Evolutionary conservation across 768 basidiomycete species (phyloP).

Genomic region (Lyophyllum semitale): DNA sequence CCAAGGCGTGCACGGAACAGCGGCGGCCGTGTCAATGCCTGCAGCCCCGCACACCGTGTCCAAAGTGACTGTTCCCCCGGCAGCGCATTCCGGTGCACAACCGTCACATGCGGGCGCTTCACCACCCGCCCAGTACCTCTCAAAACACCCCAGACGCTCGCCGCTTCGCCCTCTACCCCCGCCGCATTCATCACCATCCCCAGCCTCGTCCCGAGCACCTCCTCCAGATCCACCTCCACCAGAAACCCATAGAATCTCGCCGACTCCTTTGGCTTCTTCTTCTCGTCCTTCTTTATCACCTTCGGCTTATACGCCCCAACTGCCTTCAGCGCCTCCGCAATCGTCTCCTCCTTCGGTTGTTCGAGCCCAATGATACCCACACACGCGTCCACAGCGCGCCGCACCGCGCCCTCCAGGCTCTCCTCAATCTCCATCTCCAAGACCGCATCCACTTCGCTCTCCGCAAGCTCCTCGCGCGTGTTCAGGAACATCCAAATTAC

Average conservation of each 20-base stretch:
- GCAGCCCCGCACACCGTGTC: constrained; percentile 51
- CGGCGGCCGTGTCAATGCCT: constrained; percentile 40
- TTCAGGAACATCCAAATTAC: constrained; percentile 83
- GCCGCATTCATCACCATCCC: constrained; percentile 18
- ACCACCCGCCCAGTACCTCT: constrained; percentile 48
- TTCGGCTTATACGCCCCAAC: constrained; percentile 41
- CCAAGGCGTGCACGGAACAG: constrained; percentile 64
- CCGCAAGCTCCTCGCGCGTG: constrained; percentile 58
- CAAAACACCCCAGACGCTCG: constrained; percentile 53
- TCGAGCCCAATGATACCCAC: constrained; percentile 55
- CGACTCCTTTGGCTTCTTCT: constrained; percentile 31
- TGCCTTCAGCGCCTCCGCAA: constrained; percentile 57
- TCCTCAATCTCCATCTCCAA: constrained; percentile 65
- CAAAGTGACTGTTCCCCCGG: constrained; percentile 35
- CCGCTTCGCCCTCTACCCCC: constrained; percentile 26
- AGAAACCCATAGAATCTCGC: constrained; percentile 81
- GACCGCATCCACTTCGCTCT: constrained; percentile 52
- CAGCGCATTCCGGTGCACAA: constrained; percentile 69
- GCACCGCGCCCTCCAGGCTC: constrained; percentile 53
- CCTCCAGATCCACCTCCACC: constrained; percentile 66
- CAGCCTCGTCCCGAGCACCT: constrained; percentile 47
- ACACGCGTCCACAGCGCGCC: constrained; percentile 59
- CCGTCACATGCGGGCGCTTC: constrained; percentile 78
- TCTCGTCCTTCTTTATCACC: constrained; percentile 27
- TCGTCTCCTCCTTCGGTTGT: constrained; percentile 53